Base-by-base conservation (phyloP, 2,329 filamentous ascomycete genomes). In the Celoporthe dispersa region DNA sequence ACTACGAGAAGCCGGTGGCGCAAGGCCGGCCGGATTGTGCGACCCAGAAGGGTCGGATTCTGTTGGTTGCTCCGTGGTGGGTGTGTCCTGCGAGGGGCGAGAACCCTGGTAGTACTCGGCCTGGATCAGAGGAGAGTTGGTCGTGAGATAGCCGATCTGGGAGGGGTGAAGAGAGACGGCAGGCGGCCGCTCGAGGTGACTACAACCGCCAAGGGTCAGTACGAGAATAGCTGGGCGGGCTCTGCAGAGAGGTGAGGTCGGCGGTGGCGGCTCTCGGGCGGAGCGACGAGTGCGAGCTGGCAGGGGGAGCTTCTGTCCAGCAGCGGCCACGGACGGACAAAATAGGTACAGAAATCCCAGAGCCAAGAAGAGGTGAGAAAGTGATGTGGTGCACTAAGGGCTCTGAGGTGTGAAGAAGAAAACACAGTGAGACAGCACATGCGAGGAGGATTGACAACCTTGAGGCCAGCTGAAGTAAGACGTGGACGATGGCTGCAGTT, bases 91-190 rank as follows among this genome's bases (percentile, higher is more conserved):
- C 63, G 80, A 76, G 44, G 76, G 75, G 70, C 84, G 83, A 28
- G 80, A 77, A 65, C 84, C 83, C 64, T 83, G 81, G 66, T 86
- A 76, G 73, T 86, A 85, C 33, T 82, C 83, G 64, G 87, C 85
- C 75, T 90, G 89, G 65, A 92, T 86, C 70, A 91, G 80, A 41
- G 91, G 88, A 31, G 91, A 92, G 39, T 90, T 91, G 44, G 89
- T 88, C 64, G 91, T 92, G 71, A 91, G 83, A 78, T 91, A 89
- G 72, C 88, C 89, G 76, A 87, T 85, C 75, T 92, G 90, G 44
- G 91, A 91, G 67, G 89, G 86, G 78, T 89, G 88, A 37, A 86
- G 82, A 59, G 87, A 87, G 67, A 86, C 81, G 68, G 85, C 79
- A 67, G 84, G 82, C 72, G 86, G 86, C 73, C 81, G 80, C 64